Conservation (phyloP, 805 yeast genomes). For the Wickerhamomyces hampshirensis region DNA sequence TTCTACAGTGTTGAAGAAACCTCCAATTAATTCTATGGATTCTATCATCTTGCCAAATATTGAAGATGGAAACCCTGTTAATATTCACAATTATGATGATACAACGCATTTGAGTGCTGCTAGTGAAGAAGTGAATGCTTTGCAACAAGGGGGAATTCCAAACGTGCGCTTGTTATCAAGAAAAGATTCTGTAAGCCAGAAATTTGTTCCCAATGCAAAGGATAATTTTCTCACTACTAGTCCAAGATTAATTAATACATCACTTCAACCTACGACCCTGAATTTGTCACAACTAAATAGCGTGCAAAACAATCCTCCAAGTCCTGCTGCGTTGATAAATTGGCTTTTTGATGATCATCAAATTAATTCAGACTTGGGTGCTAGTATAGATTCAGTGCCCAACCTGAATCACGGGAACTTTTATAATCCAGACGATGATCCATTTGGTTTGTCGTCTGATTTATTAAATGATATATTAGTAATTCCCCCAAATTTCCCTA, state of each 20-base stretch:
- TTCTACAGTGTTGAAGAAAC: conserved; percentile 7
- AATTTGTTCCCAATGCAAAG: conserved; percentile 7
- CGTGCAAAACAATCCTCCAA: conserved; percentile 6
- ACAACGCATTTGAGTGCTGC: conserved; percentile 24
- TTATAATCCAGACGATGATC: conserved; percentile 27
- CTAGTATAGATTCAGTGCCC: conserved; percentile 13
- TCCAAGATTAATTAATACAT: neutral
- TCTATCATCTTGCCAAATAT: conserved; percentile 25
- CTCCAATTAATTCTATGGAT: conserved; percentile 22
- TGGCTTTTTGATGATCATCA: conserved; percentile 26
- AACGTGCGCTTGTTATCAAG: conserved; percentile 2
- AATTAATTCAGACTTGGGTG: conserved; percentile 5
- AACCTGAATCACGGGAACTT: conserved; percentile 20
- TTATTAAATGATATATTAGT: conserved; percentile 23
- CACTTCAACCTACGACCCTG: too few relatives aligned
- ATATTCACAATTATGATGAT: conserved; percentile 20
- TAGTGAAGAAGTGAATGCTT: conserved; percentile 24
- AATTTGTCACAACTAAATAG: conserved; percentile 1
- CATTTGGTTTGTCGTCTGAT: conserved; percentile 25
- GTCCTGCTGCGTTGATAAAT: conserved; percentile 22
- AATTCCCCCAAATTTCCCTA: conserved; percentile 27
- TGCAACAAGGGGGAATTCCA: conserved; percentile 10
- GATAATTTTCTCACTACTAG: conserved; percentile 3
- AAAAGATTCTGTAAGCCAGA: neutral
- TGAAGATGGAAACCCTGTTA: conserved; percentile 18